Base-by-base conservation (phyloP, 768 basidiomycete genomes). In the Trametes coccinea region DNA sequence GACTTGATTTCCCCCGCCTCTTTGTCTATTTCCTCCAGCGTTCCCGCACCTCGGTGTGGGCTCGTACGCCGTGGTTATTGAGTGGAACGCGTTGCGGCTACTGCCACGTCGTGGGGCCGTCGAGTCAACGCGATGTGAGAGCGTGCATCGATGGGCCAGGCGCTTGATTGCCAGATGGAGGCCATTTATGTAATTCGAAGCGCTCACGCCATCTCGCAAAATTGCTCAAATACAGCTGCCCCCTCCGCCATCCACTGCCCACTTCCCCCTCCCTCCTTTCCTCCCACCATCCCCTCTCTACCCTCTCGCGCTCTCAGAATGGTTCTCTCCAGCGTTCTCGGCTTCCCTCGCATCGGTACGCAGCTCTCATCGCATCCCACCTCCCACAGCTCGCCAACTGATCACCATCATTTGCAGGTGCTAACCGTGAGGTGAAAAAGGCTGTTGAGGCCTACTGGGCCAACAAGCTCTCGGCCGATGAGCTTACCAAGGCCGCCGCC, bases 361-460 rank as follows among this genome's bases (percentile, higher is more conserved):
- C 72, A 13, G 37, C 41, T 41, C 27, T 45, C 30, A 40, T 39
- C 33, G 13, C 11, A 29, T 40, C 39, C 5, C 33, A 17, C 1
- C 41, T 9, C 6, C 46, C 8, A 27, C 27, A 44, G 13, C 39
- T 31, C 39, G 43, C 22, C 44, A 22, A 61, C 31, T 34, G 30
- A 41, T 22, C 22, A 22, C 13, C 14, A 47, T 41, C 51, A 41
- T 55, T 6, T 50, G 27, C 66, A 95, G 93, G 93, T 80, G 89
- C 88, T 60, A 89, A 94, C 80, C 92, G 92, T 79, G 93, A 96
- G 79, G 85, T 95, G 64, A 97, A 97, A 81, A 96, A 98, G 82
- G 94, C 95, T 67, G 92, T 97, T 71, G 96, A 98, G 79, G 90
- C 93, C 59, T 98, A 98, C 82, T 99, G 97, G 97, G 93, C 84